Percentiles rank a stretch among this genome's conserved stretches.
These are phyloP conservation scores for Elongisporangium senticosum DNA, from an alignment of 352 stramenopile genomes.

Conservation along the genomic window DNA sequence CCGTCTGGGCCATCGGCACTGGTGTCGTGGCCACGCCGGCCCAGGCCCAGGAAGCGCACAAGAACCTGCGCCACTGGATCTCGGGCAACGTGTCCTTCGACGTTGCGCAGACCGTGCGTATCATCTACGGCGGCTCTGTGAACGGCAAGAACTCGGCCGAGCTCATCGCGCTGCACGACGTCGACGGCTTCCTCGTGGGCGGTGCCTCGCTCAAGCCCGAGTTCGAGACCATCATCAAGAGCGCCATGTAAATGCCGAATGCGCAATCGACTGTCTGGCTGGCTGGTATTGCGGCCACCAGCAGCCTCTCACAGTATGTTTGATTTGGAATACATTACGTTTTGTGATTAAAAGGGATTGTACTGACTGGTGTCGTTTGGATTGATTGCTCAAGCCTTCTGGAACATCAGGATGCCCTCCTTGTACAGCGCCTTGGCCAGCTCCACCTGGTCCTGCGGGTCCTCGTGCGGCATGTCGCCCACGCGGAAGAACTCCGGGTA, in stretches of 20 bases:
- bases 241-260: slow-evolving; percentile 30
- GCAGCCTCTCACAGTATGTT: not conserved
- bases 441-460: slow-evolving; percentile 65
- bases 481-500: slow-evolving; percentile 77
- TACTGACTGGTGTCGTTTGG: not conserved
- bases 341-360: not conserved
- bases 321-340: not conserved
- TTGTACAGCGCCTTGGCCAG: slow-evolving; percentile 68
- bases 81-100: slow-evolving; percentile 48
- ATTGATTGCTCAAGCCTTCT: slow-evolving; percentile 34
- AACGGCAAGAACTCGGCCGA: slow-evolving; percentile 87
- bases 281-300: not conserved
- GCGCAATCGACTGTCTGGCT: not conserved
- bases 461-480: slow-evolving; percentile 68
- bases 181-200: slow-evolving; percentile 93
- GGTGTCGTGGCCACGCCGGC: slow-evolving; percentile 94
- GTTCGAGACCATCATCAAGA: slow-evolving; percentile 85
- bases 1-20: slow-evolving; percentile 98
- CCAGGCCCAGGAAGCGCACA: slow-evolving; percentile 92
- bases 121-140: slow-evolving; percentile 93
- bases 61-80: slow-evolving; percentile 82
- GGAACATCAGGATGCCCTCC: slow-evolving; percentile 71
- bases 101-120: slow-evolving; percentile 72
- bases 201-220: slow-evolving; percentile 92
- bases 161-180: slow-evolving; percentile 81